phyloP scores from a whole-genome alignment of 106 monocot genomes.

The Dendrobium nobile region DNA sequence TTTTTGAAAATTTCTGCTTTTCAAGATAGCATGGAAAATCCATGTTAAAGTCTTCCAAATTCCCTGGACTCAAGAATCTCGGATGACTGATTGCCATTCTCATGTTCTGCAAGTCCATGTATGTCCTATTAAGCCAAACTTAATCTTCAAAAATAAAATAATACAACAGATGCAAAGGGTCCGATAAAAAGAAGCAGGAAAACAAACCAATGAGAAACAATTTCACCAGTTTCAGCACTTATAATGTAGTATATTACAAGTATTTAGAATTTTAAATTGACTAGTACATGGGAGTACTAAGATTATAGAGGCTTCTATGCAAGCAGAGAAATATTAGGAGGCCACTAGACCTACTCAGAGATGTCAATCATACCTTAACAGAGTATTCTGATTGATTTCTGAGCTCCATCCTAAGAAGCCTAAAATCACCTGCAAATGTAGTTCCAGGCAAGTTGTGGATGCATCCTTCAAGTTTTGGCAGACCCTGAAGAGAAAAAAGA shows the following conservation, averaged over 20 bases:
- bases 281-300: background rate
- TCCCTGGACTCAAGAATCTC: slow-evolving; percentile 73
- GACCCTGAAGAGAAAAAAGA: slow-evolving; percentile 43
- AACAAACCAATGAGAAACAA: background rate
- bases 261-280: background rate
- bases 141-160: background rate
- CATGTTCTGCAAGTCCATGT: slow-evolving; percentile 60
- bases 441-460: slow-evolving; percentile 53
- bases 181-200: background rate
- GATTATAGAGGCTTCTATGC: background rate
- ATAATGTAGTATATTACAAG: background rate
- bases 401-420: slow-evolving; percentile 62
- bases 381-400: slow-evolving; percentile 69
- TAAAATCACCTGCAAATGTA: slow-evolving; percentile 59
- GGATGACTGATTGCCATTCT: slow-evolving; percentile 90
- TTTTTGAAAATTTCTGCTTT: slow-evolving; percentile 20
- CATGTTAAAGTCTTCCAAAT: slow-evolving; percentile 26
- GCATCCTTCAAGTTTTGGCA: slow-evolving; percentile 87
- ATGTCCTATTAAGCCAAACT: background rate
- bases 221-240: background rate
- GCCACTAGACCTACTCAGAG: background rate
- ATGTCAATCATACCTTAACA: slow-evolving; percentile 54
- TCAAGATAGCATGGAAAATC: slow-evolving; percentile 52
- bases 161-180: background rate
- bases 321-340: background rate